Conservation (phyloP, 1,284 basidiomycete species). For the Gymnopus androsaceus region DNA sequence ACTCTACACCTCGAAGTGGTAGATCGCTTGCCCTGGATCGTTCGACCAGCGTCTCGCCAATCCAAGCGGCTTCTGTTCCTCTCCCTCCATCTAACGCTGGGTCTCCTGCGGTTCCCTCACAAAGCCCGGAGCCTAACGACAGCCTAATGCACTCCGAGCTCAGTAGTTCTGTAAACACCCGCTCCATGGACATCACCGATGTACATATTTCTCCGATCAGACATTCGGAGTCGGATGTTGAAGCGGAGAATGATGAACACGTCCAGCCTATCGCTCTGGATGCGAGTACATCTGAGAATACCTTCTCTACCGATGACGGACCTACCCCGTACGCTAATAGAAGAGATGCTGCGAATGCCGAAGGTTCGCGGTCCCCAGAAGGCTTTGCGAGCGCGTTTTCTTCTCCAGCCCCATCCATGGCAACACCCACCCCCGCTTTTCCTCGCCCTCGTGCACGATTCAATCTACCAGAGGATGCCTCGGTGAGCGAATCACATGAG, state of each 20-base stretch:
- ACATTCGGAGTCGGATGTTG: slow-evolving; percentile 23
- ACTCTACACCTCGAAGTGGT: slow-evolving; percentile 66
- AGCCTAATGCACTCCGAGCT: slow-evolving; percentile 19
- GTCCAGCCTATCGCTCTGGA: slow-evolving; percentile 5
- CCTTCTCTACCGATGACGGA: slow-evolving; percentile 63
- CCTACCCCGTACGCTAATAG: slow-evolving; percentile 31
- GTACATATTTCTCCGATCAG: slow-evolving; percentile 41
- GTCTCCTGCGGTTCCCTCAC: slow-evolving; percentile 49
- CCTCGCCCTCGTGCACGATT: slow-evolving; percentile 65
- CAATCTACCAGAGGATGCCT: slow-evolving; percentile 44
- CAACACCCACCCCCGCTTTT: slow-evolving; percentile 66
- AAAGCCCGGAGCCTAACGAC: slow-evolving; percentile 27
- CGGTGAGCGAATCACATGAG: slow-evolving; percentile 26
- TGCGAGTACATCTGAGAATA: slow-evolving; percentile 51
- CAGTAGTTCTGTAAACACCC: slow-evolving; percentile 24
- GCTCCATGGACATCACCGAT: slow-evolving; percentile 53
- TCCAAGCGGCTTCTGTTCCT: slow-evolving; percentile 48
- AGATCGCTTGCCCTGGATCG: slow-evolving; percentile 40
- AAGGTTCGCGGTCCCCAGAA: slow-evolving; percentile 21
- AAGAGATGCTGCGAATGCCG: no score
- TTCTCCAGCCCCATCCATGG: slow-evolving; percentile 48
- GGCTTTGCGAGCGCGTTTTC: slow-evolving; percentile 35
- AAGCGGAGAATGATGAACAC: slow-evolving; percentile 16
- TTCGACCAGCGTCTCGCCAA: slow-evolving; percentile 47
- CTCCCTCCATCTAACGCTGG: slow-evolving; percentile 57